Percentiles rank a stretch among this genome's conserved stretches.
phyloP scores from a whole-genome alignment of 2,329 filamentous ascomycete species.

The Paracorniculantispora psalliotae region DNA sequence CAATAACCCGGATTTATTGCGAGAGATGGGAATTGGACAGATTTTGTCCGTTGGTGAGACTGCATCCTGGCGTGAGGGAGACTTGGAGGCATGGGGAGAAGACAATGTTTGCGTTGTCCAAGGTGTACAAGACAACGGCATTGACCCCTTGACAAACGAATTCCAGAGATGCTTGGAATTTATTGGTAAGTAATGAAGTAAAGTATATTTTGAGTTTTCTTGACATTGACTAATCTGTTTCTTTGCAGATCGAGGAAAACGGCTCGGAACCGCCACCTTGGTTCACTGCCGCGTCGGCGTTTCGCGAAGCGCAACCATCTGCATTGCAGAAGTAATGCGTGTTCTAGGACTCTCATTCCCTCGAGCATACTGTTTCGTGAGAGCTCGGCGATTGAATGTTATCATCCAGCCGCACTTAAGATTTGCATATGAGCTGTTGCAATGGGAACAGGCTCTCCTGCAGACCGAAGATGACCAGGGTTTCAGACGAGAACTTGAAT shows the following conservation, averaged over 20 bases:
- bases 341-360: slow-evolving; percentile 76
- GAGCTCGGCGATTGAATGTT: slow-evolving; percentile 86
- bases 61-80: slow-evolving; percentile 70
- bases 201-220: background rate
- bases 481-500: slow-evolving; percentile 77
- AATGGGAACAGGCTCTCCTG: slow-evolving; percentile 83
- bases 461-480: slow-evolving; percentile 40
- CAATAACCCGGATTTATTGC: slow-evolving; percentile 83
- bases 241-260: slow-evolving; percentile 66
- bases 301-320: slow-evolving; percentile 91
- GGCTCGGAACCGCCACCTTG: slow-evolving; percentile 74
- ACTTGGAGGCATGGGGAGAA: slow-evolving; percentile 65
- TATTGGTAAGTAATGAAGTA: slow-evolving; percentile 65
- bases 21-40: slow-evolving; percentile 75
- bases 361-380: slow-evolving; percentile 91
- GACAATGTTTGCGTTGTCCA: slow-evolving; percentile 79
- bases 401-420: slow-evolving; percentile 96
- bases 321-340: slow-evolving; percentile 98
- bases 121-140: slow-evolving; percentile 91
- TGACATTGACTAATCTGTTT: slow-evolving; percentile 10
- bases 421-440: slow-evolving; percentile 91
- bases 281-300: slow-evolving; percentile 97
- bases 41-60: slow-evolving; percentile 90
- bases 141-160: slow-evolving; percentile 82
- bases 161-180: slow-evolving; percentile 85